Conservation (phyloP, 441 rosid species). For the Arabidopsis hybrid region DNA sequence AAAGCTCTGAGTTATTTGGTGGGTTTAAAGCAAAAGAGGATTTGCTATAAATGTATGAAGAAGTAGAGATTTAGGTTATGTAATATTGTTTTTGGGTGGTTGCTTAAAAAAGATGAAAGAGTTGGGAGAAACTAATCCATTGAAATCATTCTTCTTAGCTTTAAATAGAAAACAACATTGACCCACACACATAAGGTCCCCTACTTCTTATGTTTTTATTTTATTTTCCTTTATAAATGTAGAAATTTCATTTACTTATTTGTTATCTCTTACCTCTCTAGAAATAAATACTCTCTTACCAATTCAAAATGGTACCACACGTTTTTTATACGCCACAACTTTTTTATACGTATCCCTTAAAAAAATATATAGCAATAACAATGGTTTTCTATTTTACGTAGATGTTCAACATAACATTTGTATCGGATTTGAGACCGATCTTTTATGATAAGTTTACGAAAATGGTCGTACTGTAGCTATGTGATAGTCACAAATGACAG, state of each 20-base stretch:
- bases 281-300: constrained; percentile 34
- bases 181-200: constrained; percentile 41
- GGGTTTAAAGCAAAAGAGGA: constrained; percentile 36
- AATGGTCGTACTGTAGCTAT: background rate
- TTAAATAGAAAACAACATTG: constrained; percentile 48
- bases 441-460: background rate
- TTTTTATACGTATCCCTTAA: background rate
- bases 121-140: constrained; percentile 42
- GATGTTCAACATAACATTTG: background rate
- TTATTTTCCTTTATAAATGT: constrained; percentile 7
- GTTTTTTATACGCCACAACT: constrained; percentile 5
- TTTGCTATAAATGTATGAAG: constrained; percentile 43
- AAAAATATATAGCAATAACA: too few species aligned
- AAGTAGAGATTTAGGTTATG: constrained; percentile 31
- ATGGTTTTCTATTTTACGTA: background rate
- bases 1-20: constrained; percentile 6
- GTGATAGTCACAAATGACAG: constrained; percentile 8
- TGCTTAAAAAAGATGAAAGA: constrained; percentile 47
- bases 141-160: constrained; percentile 45
- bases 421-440: too few species aligned
- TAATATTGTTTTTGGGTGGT: constrained; percentile 24
- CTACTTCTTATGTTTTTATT: constrained; percentile 34
- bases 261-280: constrained; percentile 15
- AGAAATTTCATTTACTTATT: constrained; percentile 18
- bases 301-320: constrained; percentile 26